These are phyloP conservation scores for Dothideomycetes sp. DNA, from an alignment of 2,329 filamentous ascomycete genomes.

Conservation along the genomic window DNA sequence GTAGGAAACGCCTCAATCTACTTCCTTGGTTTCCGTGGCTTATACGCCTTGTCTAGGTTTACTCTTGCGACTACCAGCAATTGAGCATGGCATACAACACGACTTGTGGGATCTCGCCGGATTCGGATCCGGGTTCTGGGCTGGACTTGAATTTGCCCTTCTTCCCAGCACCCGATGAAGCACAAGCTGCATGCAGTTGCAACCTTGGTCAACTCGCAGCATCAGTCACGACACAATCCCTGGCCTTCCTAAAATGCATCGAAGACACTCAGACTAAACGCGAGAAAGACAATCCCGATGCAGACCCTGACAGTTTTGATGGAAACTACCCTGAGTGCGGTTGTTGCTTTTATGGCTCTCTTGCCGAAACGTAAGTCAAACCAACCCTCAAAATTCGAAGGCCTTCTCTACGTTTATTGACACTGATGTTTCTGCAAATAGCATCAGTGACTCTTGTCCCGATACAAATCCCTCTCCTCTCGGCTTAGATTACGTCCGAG, in stretches of 20 bases:
- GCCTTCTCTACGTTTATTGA: too few relatives aligned
- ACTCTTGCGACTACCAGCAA: constrained; percentile 8
- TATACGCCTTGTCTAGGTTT: background rate
- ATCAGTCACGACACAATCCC: background rate
- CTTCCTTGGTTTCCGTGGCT: background rate
- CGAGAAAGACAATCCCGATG: background rate
- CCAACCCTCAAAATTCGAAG: background rate
- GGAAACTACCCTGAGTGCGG: background rate
- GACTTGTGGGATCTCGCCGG: background rate
- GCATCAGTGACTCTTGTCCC: background rate
- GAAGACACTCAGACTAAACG: background rate
- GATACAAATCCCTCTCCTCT: background rate
- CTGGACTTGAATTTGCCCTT: background rate
- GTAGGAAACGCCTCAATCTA: background rate
- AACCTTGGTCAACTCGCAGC: background rate
- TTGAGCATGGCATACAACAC: background rate
- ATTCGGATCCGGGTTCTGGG: background rate
- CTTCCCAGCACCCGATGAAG: background rate
- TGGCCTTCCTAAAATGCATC: background rate
- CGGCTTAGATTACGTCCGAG: background rate
- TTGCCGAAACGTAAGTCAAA: background rate
- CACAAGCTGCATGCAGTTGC: constrained; percentile 2
- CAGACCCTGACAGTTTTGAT: background rate
- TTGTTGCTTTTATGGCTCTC: background rate
- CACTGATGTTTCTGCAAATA: background rate